These are phyloP conservation scores for Orbilia brochopaga DNA, from an alignment of 2,329 filamentous ascomycete species.

Conservation along the genomic window DNA sequence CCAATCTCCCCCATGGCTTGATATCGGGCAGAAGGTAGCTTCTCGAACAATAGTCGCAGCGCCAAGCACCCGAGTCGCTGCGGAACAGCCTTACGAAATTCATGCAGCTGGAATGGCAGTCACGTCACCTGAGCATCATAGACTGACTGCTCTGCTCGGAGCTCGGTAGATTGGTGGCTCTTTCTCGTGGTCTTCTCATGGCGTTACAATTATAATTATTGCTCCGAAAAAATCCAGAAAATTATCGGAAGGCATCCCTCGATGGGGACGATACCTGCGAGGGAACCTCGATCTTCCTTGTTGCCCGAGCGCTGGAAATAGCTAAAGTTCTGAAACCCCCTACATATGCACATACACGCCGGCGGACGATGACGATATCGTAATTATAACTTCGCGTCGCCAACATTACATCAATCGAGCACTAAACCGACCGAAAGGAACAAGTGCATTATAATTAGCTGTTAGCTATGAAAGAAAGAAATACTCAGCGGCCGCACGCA, in stretches of 20 bases:
- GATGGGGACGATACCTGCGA: background rate
- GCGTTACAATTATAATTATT: no score
- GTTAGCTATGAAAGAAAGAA: no score
- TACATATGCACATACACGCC: background rate
- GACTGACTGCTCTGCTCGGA: constrained; percentile 6
- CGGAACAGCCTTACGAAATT: background rate
- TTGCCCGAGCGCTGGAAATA: constrained; percentile 29
- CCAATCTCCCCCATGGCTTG: background rate
- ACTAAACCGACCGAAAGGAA: no score
- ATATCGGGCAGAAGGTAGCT: background rate
- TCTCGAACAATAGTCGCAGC: background rate
- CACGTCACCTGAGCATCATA: background rate
- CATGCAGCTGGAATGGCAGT: background rate
- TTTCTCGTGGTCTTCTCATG: background rate
- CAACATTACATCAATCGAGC: no score
- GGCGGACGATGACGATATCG: no score
- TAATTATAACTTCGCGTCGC: no score
- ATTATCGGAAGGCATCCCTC: constrained; percentile 30
- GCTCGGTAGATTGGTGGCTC: background rate
- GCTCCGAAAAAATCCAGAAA: background rate
- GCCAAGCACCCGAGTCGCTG: background rate
- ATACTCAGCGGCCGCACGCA: no score
- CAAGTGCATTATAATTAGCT: no score
- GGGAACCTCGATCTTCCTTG: constrained; percentile 28
- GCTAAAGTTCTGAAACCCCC: constrained; percentile 15